Base-by-base conservation (phyloP, 108 stramenopile species). In the Stephanodiscus triporus region DNA sequence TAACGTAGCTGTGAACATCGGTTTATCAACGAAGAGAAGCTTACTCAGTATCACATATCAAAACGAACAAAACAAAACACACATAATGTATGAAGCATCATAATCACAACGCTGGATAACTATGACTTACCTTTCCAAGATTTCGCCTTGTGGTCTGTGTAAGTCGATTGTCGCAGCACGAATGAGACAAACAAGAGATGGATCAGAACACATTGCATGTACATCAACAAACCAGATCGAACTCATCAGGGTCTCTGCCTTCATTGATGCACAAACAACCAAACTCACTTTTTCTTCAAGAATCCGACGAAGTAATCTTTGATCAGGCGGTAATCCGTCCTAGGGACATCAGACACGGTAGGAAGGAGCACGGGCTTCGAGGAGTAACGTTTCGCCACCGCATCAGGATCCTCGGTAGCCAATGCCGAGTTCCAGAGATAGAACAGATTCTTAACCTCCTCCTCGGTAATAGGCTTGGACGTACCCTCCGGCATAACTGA, bases 401-500 rank as follows among this genome's bases (percentile, higher is more conserved):
- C 47, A 42, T 72, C 66, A 23, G 84, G 49, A 48, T 85, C 80
- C 16, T 53, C n/a, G 19, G 84, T 81, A 38, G 80, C 80, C 22
- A 85, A 58, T 19, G 86, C 86, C 51, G 51, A 53, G 51, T 53
- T 84, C 84, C 84, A 84, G 11, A 72, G 76, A n/a, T 81, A 57
- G 76, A 84, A 84, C 24, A 85, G 22, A 30, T 64, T 66, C 23
- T 70, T 76, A 27, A 84, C 80, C 38, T 81, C 76, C 14, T 75
- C 78, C 30, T 85, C 68, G 22, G 65, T 77, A 48, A 84, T 79
- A 20, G 80, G 68, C 37, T 81, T 73, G 30, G 79, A 57, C 55
- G 56, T 47, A 22, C 50, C 76, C 71, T 89, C 89, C 23, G 89
- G 89, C 86, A 89, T 87, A 60, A 78, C 75, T 24, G 80, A 82